A percentile compares a stretch with the other conserved stretches of the same genome.
Evolutionary conservation across 2,329 filamentous ascomycete genomes (phyloP).

Genomic region (Epichloe bromicola): DNA sequence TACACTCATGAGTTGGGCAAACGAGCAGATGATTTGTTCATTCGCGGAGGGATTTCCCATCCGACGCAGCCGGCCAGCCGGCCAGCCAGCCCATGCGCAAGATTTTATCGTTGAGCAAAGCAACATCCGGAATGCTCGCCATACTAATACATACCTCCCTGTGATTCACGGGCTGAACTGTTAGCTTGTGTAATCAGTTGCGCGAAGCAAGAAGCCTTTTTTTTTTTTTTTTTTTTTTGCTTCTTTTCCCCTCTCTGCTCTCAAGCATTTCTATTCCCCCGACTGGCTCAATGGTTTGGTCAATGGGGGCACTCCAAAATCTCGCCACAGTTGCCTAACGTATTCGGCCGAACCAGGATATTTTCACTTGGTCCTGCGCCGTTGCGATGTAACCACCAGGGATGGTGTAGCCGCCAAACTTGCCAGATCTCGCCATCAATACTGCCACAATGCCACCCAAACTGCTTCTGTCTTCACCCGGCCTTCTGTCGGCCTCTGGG

Average conservation of each 20-base stretch:
- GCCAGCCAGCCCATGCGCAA: constrained; percentile 4
- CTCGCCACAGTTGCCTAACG: background rate
- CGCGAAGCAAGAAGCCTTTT: no score
- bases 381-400: constrained; percentile 16
- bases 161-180: no score
- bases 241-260: no score
- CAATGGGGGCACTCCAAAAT: background rate
- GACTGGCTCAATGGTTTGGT: background rate
- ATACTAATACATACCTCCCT: background rate
- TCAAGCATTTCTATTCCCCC: no score
- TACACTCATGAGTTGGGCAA: background rate
- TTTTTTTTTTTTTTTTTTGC: no score
- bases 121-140: constrained; percentile 18
- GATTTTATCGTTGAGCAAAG: constrained; percentile 14
- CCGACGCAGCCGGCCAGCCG: constrained; percentile 7
- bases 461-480: constrained; percentile 2
- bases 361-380: constrained; percentile 5
- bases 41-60: background rate
- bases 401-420: constrained; percentile 6
- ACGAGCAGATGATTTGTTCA: background rate
- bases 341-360: constrained; percentile 9
- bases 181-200: background rate
- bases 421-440: constrained; percentile 10
- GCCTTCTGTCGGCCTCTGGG: constrained; percentile 5
- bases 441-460: constrained; percentile 3